These are phyloP conservation scores for Lachancea fermentati DNA, from an alignment of 805 yeast genomes.

Conservation along the genomic window DNA sequence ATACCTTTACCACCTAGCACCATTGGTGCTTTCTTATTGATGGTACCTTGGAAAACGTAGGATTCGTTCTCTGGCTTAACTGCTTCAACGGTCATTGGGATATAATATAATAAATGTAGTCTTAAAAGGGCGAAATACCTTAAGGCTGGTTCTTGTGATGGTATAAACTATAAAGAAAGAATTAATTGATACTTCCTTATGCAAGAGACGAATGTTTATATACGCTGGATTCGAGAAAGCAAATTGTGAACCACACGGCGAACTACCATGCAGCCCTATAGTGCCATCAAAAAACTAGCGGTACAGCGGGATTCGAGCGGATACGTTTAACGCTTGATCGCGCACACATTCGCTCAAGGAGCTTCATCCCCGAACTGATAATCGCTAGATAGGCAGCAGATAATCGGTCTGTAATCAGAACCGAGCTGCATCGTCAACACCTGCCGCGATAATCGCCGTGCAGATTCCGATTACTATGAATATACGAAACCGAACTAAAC, in stretches of 20 bases:
- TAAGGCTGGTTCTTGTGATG: too few relatives aligned
- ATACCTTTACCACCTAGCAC: constrained; percentile 41
- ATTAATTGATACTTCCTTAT: background rate
- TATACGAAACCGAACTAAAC: background rate
- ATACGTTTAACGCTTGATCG: background rate
- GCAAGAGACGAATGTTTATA: background rate
- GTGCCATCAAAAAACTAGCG: too few relatives aligned
- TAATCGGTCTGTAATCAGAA: background rate
- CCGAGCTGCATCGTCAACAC: background rate
- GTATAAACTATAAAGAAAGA: too few relatives aligned
- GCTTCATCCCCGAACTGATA: background rate
- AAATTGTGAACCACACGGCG: background rate
- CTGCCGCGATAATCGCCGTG: background rate
- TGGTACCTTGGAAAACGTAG: constrained; percentile 40
- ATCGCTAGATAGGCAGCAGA: background rate
- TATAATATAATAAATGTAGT: background rate
- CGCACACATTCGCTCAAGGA: background rate
- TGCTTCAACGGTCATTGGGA: constrained; percentile 7
- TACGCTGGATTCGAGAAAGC: too few relatives aligned
- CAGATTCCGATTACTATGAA: too few relatives aligned
- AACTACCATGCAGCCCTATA: too few relatives aligned
- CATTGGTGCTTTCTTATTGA: constrained; percentile 35
- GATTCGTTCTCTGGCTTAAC: constrained; percentile 20
- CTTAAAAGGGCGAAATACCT: too few relatives aligned
- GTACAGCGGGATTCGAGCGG: background rate